Conservation (phyloP, 192 early-diverging fungal genomes). For the Linnemannia exigua region DNA sequence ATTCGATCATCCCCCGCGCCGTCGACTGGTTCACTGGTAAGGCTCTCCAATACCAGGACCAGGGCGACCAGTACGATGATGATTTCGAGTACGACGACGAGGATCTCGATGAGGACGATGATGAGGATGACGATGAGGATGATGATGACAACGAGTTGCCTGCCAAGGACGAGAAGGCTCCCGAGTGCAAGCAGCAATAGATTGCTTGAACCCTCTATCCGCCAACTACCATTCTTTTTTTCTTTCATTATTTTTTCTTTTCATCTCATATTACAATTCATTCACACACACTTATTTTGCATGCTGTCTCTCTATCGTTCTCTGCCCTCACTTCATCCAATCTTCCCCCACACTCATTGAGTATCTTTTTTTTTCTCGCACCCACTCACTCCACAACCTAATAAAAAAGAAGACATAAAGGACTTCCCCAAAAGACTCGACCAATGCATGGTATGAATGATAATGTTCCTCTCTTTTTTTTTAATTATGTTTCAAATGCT, state of each 20-base stretch:
- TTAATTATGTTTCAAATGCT: background rate
- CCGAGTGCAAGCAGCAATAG: constrained; percentile 60
- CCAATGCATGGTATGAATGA: background rate
- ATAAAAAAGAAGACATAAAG: constrained; percentile 5
- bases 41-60: constrained; percentile 88
- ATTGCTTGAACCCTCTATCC: constrained; percentile 15
- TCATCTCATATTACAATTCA: constrained; percentile 11
- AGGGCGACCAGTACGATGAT: constrained; percentile 41
- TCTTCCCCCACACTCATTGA: background rate
- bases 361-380: background rate
- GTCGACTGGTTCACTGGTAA: constrained; percentile 99
- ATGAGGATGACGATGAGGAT: constrained; percentile 60
- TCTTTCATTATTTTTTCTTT: background rate
- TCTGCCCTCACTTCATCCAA: constrained; percentile 15
- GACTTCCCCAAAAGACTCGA: background rate
- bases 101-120: constrained; percentile 57
- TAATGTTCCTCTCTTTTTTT: background rate
- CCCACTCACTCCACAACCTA: background rate
- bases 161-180: constrained; percentile 53
- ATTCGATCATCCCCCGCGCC: constrained; percentile 96
- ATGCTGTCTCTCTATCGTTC: constrained; percentile 17
- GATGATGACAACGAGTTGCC: constrained; percentile 56
- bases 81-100: constrained; percentile 52
- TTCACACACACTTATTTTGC: constrained; percentile 17
- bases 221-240: background rate